These are phyloP conservation scores for Botrytis porri DNA, from an alignment of 2,329 filamentous ascomycete species.

Conservation along the genomic window DNA sequence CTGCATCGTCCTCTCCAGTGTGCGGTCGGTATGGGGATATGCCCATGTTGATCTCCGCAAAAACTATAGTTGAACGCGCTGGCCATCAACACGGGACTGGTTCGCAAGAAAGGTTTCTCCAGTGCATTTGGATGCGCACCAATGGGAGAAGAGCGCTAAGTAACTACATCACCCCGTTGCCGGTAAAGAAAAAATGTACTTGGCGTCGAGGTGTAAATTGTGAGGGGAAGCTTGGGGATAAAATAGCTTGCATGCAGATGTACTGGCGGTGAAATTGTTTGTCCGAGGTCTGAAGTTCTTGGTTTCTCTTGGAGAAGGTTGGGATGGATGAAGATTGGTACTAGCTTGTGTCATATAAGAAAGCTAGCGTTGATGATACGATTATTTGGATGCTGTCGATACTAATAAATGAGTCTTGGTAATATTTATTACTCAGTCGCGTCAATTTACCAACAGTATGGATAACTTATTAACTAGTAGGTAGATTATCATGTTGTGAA, in stretches of 20 bases:
- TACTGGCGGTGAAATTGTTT: slow-evolving; percentile 3
- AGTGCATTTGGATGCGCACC: slow-evolving; percentile 5
- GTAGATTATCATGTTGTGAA: not conserved
- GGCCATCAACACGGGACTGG: slow-evolving; percentile 6
- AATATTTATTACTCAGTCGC: not conserved
- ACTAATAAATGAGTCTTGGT: not conserved
- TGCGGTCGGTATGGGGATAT: not conserved
- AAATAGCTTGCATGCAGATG: not conserved
- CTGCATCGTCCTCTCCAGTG: not conserved
- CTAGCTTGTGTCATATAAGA: not conserved
- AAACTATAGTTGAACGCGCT: not conserved
- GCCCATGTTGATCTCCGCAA: not conserved
- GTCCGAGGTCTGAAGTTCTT: not conserved
- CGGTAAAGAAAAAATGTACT: not conserved
- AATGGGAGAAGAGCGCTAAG: slow-evolving; percentile 1
- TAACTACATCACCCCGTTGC: not conserved
- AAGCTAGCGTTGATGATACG: not conserved
- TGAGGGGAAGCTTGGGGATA: slow-evolving; percentile 5
- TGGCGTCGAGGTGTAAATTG: not conserved
- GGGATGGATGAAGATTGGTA: not conserved
- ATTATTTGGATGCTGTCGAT: not conserved
- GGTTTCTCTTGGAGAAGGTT: not conserved
- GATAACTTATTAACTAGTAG: too few species aligned
- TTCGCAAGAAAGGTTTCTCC: slow-evolving; percentile 14
- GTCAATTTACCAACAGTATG: not conserved